A percentile compares a stretch with the other conserved stretches of the same genome.
Conservation (phyloP, 75 land plant genomes). For the Sequoia sempervirens region DNA sequence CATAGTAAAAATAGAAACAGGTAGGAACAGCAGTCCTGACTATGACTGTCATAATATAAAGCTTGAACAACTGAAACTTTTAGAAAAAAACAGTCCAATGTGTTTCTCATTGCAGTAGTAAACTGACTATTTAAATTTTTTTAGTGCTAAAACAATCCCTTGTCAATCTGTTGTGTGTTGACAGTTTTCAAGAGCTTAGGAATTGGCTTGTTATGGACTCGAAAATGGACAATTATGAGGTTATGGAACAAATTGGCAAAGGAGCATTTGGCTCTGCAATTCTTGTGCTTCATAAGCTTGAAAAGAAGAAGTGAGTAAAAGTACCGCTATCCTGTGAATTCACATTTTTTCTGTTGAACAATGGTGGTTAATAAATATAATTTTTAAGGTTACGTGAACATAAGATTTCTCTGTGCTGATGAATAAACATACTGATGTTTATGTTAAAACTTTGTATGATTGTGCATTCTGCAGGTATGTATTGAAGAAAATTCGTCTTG, state of each 20-base stretch:
- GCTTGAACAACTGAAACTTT: too few relatives aligned
- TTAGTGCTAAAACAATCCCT: background rate
- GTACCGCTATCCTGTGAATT: too few relatives aligned
- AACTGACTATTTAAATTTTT: background rate
- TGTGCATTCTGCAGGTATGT: constrained; percentile 36
- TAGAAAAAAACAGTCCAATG: background rate
- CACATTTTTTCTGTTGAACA: background rate
- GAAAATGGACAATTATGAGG: constrained; percentile 89
- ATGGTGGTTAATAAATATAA: background rate
- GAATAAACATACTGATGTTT: too few relatives aligned
- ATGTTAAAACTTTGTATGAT: constrained; percentile 1
- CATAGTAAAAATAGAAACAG: background rate
- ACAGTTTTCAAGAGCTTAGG: background rate
- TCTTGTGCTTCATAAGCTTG: constrained; percentile 89
- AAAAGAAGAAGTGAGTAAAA: constrained; percentile 76
- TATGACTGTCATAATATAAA: background rate
- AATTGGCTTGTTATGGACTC: constrained; percentile 2
- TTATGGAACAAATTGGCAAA: constrained; percentile 94
- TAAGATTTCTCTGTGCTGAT: background rate
- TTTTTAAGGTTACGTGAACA: background rate
- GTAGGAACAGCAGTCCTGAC: background rate
- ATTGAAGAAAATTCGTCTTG: constrained; percentile 79
- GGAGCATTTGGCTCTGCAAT: constrained; percentile 97
- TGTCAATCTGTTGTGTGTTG: background rate
- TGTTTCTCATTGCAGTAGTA: background rate